These are phyloP conservation scores for Aureococcus anophagefferens DNA, from an alignment of 108 stramenopile genomes.

Conservation along the genomic window DNA sequence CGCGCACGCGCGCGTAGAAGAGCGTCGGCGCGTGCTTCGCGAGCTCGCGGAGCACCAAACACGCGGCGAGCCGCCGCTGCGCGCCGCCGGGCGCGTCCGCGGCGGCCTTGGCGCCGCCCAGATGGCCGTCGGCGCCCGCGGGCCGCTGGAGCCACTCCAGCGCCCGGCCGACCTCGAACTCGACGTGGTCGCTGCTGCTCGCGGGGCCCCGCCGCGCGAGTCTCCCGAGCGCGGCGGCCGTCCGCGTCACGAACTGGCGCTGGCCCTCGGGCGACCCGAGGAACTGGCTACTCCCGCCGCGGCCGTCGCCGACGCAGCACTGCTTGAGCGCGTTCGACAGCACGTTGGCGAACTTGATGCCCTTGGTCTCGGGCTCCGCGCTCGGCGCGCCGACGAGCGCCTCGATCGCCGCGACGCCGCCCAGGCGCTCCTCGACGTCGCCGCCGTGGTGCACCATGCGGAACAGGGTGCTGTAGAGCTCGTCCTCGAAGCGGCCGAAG, in stretches of 20 bases:
- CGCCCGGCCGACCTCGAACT: slow-evolving; percentile 75
- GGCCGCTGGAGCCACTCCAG: slow-evolving; percentile 76
- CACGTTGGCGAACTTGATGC: slow-evolving; percentile 80
- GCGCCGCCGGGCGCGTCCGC: slow-evolving; percentile 1
- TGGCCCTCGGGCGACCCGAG: slow-evolving; percentile 52
- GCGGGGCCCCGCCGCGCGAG: slow-evolving; percentile 62
- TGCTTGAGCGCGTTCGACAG: slow-evolving; percentile 50
- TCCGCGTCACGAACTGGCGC: slow-evolving; percentile 68
- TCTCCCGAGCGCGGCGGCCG: slow-evolving; percentile 72
- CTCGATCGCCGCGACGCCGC: slow-evolving; percentile 68
- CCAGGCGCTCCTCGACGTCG: slow-evolving; percentile 46
- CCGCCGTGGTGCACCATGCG: not conserved
- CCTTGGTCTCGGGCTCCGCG: slow-evolving; percentile 67
- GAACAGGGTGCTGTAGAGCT: not conserved
- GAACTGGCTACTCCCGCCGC: too few relatives aligned
- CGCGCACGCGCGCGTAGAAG: slow-evolving; percentile 52
- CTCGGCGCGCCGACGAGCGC: slow-evolving; percentile 62
- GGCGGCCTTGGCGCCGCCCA: not conserved
- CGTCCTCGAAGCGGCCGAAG: not conserved
- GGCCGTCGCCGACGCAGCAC: slow-evolving; percentile 1
- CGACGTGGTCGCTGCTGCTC: slow-evolving; percentile 72
- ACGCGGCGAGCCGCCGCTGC: slow-evolving; percentile 66
- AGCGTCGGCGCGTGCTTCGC: slow-evolving; percentile 79
- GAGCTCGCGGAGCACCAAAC: slow-evolving; percentile 70
- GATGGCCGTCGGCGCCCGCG: slow-evolving; percentile 63